Evolutionary conservation across 2,329 filamentous ascomycete genomes (phyloP).

Genomic region (Talaromyces sp.): DNA sequence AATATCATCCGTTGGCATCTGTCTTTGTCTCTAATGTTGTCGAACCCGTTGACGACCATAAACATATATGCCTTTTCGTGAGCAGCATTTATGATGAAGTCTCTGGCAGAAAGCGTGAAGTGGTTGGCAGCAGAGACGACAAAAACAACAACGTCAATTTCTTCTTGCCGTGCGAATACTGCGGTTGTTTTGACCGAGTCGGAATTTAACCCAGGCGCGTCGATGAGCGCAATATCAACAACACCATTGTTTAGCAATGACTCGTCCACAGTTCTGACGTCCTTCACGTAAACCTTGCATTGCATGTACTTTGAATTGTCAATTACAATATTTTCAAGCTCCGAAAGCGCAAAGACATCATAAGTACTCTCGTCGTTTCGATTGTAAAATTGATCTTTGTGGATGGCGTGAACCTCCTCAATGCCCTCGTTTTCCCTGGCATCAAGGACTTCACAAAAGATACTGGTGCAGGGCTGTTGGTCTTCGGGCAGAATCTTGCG

Average conservation of each 20-base stretch:
- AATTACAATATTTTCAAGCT: constrained; percentile 82
- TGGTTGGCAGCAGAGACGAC: constrained; percentile 97
- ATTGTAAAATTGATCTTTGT: constrained; percentile 72
- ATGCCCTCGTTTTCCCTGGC: constrained; percentile 82
- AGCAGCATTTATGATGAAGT: constrained; percentile 93
- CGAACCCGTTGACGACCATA: constrained; percentile 96
- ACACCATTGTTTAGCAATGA: constrained; percentile 95
- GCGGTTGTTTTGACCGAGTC: constrained; percentile 97
- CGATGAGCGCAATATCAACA: constrained; percentile 95
- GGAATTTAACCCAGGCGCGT: constrained; percentile 90
- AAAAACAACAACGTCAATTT: constrained; percentile 98
- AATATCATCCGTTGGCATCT: constrained; percentile 89
- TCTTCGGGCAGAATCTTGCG: constrained; percentile 93
- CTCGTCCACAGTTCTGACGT: constrained; percentile 81
- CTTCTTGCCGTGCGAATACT: constrained; percentile 92
- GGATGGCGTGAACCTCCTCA: constrained; percentile 93
- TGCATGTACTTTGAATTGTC: constrained; percentile 86
- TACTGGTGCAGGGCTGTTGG: constrained; percentile 95
- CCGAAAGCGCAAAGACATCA: constrained; percentile 69
- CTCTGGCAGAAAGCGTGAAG: constrained; percentile 94
- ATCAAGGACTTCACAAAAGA: constrained; percentile 96
- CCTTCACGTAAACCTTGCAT: constrained; percentile 95
- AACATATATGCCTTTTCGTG: constrained; percentile 98
- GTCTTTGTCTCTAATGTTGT: constrained; percentile 86
- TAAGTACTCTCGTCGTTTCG: constrained; percentile 92